Evolutionary conservation across 2,329 filamentous ascomycete species (phyloP).

Genomic region (Hymenoscyphus linearis): DNA sequence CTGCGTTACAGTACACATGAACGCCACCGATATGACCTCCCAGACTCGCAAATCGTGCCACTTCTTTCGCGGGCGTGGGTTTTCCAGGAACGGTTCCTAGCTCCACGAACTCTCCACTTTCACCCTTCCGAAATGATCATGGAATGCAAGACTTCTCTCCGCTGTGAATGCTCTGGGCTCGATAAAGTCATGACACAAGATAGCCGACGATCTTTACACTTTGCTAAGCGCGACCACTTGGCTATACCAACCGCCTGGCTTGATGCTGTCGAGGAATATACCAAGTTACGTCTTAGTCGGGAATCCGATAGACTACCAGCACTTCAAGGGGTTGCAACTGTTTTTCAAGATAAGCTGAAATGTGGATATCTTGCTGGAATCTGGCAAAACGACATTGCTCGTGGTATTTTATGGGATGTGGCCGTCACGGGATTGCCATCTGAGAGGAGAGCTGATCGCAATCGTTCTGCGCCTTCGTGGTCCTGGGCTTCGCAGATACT

Average conservation of each 20-base stretch:
- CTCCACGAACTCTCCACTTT: conserved; percentile 11
- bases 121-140: conserved; percentile 4
- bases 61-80: conserved; percentile 12
- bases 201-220: not conserved
- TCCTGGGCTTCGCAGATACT: not conserved
- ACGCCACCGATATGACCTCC: not conserved
- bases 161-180: not conserved
- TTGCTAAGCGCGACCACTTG: not conserved
- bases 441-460: not conserved
- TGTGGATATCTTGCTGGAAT: conserved; percentile 3
- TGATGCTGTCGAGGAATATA: not conserved
- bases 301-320: conserved; percentile 4
- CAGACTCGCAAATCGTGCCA: not conserved
- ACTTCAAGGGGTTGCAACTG: not conserved
- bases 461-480: not conserved
- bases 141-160: conserved; percentile 1
- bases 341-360: not conserved
- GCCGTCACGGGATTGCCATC: too few relatives aligned
- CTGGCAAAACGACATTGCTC: not conserved
- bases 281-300: not conserved
- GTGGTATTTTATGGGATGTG: conserved; percentile 1
- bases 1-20: not conserved
- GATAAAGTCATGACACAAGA: not conserved
- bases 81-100: conserved; percentile 13
- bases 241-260: not conserved